Percentiles rank a stretch among this genome's conserved stretches.
phyloP scores from a whole-genome alignment of 2,329 filamentous ascomycete genomes.

The Trichophyton benhamiae region DNA sequence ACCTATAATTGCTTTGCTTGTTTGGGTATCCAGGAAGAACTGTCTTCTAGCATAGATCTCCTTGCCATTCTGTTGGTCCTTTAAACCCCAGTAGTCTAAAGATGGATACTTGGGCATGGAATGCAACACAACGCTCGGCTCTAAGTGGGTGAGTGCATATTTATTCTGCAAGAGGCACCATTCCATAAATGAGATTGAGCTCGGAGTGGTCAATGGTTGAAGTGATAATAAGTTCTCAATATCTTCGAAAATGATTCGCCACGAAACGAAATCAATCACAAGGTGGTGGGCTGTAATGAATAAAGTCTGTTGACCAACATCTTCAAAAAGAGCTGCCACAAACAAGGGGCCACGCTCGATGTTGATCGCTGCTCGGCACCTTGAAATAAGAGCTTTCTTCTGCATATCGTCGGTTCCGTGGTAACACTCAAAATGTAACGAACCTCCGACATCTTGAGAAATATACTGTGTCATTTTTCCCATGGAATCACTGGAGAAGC shows the following conservation, averaged over 20 bases:
- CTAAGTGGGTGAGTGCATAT: constrained; percentile 7
- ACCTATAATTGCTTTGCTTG: background rate
- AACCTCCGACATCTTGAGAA: too few relatives aligned
- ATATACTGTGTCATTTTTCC: too few relatives aligned
- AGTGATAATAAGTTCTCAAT: constrained; percentile 20
- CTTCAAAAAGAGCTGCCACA: background rate
- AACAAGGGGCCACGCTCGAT: too few relatives aligned
- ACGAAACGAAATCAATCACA: constrained; percentile 17
- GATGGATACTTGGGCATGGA: constrained; percentile 9
- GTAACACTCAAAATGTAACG: too few relatives aligned
- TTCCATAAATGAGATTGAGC: constrained; percentile 25
- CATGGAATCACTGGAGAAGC: too few relatives aligned
- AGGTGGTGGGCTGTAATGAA: constrained; percentile 16
- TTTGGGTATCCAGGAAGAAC: background rate
- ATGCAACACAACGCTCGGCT: constrained; percentile 19
- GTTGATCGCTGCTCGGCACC: too few relatives aligned
- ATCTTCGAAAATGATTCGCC: constrained; percentile 17
- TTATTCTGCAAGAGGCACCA: constrained; percentile 27
- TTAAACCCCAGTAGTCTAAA: constrained; percentile 25
- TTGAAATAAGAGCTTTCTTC: too few relatives aligned
- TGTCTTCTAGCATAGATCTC: background rate
- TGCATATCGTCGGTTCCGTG: too few relatives aligned
- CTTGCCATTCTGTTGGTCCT: background rate
- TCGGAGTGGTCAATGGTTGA: constrained; percentile 18
- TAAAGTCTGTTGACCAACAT: constrained; percentile 8